Base-by-base conservation (phyloP, 192 early-diverging fungal genomes). In the Endogone sp. region DNA sequence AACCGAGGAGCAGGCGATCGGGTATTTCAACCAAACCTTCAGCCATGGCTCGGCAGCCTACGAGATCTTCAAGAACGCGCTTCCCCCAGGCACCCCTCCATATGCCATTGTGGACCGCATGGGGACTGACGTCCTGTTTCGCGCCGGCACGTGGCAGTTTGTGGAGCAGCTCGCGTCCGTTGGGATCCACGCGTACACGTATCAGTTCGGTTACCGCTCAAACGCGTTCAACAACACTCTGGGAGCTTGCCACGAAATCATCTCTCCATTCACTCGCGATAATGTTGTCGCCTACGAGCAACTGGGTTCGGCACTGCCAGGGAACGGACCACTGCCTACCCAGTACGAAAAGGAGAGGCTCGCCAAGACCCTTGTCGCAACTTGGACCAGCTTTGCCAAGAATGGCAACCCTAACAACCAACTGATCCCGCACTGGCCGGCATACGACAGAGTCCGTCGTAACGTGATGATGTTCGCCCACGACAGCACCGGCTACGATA, bases 341-440 rank as follows among this genome's bases (percentile, higher is more conserved):
- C 66, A 63, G 70, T 37, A 28, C 9, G 74, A 81, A 23, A 70
- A 75, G 30, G 80, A 78, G 25, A 73, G 74, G 4, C 73, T 81
- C 4, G 70, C 76, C 3, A 69, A 71, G 2, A 76, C 78, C 29
- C 56, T 81, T 2, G 65, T 75, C 4, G 57, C 62, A 25, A 60
- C 77, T 0, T 72, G 72, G 30, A 63, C 75, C 3, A 58, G 67
- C 2, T 81, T 81, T 64, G 80, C 80, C 2, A 78, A 76, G 62
- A 71, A 69, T 1, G 77, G 80, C 20, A 68, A 81, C 26, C 80
- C 80, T 0, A 78, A 81, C 44, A 75, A 73, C 55, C 9, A 30
- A 2, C 65, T 61, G 2, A 73, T 73, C 31, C 71, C 71, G 27
- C 28, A 73, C 4, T 73, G 71, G 71, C 65, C 71, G 1, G 22